These are phyloP conservation scores for Hypoxylon sp. DNA, from an alignment of 2,329 filamentous ascomycete species.

Conservation along the genomic window DNA sequence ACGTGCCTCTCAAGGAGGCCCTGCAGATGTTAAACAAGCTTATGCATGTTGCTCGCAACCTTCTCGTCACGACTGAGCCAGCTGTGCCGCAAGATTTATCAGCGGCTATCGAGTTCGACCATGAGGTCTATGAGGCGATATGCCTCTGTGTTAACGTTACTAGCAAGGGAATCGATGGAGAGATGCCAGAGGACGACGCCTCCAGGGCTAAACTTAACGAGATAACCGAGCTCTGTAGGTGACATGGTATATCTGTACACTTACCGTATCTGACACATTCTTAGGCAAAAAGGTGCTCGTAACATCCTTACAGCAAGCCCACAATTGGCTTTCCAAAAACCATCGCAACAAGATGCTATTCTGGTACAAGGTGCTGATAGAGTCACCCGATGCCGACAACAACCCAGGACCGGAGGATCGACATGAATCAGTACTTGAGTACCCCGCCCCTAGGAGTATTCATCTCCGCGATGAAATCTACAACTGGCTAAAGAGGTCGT, in stretches of 20 bases:
- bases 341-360: conserved; percentile 76
- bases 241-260: too few species aligned
- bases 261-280: conserved; percentile 33
- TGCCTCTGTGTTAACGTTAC: conserved; percentile 72
- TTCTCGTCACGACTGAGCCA: conserved; percentile 70
- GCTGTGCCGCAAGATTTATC: conserved; percentile 73
- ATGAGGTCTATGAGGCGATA: conserved; percentile 72
- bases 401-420: conserved; percentile 57
- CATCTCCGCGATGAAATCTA: conserved; percentile 67
- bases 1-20: conserved; percentile 67
- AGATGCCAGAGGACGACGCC: conserved; percentile 65
- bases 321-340: conserved; percentile 75
- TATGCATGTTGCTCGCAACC: conserved; percentile 71
- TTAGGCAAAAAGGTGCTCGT: conserved; percentile 72
- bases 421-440: conserved; percentile 62
- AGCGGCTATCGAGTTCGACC: conserved; percentile 69
- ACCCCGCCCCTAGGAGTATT: conserved; percentile 62
- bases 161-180: conserved; percentile 72
- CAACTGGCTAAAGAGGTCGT: conserved; percentile 70
- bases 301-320: conserved; percentile 70
- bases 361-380: conserved; percentile 72
- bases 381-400: conserved; percentile 57
- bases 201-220: conserved; percentile 67
- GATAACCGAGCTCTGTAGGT: conserved; percentile 70
- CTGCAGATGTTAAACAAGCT: conserved; percentile 71